phyloP scores from a whole-genome alignment of 768 basidiomycete genomes.

The Mycena alexandri region DNA sequence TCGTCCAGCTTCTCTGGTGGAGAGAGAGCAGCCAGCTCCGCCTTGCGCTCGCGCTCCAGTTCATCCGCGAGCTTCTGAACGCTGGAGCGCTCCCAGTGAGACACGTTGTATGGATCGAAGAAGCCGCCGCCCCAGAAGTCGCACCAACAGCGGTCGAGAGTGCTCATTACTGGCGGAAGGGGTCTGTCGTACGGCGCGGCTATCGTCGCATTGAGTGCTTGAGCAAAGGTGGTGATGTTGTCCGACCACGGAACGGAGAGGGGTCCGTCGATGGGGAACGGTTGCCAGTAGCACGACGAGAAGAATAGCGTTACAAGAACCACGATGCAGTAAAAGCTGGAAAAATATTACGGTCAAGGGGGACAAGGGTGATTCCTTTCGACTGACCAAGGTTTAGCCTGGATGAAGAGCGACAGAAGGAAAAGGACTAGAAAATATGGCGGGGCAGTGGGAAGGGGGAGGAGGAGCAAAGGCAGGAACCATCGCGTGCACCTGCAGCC shows the following conservation, averaged over 20 bases:
- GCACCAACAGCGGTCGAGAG: conserved; percentile 89
- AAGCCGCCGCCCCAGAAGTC: conserved; percentile 74
- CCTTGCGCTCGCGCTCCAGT: conserved; percentile 51
- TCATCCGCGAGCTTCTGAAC: conserved; percentile 61
- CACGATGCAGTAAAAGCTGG: conserved; percentile 89
- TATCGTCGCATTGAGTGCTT: conserved; percentile 69
- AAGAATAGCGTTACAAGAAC: conserved; percentile 86
- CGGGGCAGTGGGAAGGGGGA: conserved; percentile 84
- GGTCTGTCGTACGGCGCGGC: conserved; percentile 55
- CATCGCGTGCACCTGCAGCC: conserved; percentile 81
- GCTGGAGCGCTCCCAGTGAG: conserved; percentile 80
- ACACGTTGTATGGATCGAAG: conserved; percentile 83
- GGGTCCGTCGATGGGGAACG: conserved; percentile 73
- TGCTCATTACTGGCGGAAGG: conserved; percentile 69
- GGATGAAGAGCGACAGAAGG: conserved; percentile 80
- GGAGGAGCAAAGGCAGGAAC: conserved; percentile 82
- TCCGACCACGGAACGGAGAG: conserved; percentile 76
- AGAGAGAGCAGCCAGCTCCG: conserved; percentile 36
- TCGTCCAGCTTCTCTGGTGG: conserved; percentile 26
- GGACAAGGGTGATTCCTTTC: neutral
- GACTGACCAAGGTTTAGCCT: conserved; percentile 87
- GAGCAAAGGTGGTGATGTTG: conserved; percentile 79
- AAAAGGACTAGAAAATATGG: conserved; percentile 86
- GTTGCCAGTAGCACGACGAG: conserved; percentile 92
- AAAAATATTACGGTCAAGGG: conserved; percentile 1